Base-by-base conservation (phyloP, 352 stramenopile species). In the Phytopythium cucurbitacearum region DNA sequence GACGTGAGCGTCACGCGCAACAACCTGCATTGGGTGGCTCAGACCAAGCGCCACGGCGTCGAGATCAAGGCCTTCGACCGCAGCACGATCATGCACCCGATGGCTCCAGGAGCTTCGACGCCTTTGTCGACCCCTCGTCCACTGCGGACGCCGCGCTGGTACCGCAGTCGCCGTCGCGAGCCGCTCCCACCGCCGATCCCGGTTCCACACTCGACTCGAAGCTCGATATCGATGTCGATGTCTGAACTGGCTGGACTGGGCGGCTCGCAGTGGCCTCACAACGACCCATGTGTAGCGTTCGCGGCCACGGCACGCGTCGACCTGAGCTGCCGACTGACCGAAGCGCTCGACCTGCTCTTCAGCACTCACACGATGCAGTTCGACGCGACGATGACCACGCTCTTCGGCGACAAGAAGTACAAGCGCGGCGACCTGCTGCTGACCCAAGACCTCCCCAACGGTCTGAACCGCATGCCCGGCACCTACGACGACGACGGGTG, bases 311-410 rank as follows among this genome's bases (percentile, higher is more conserved):
- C 70, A 10, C 75, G 85, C 50, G 79, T 76, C 9, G 71, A 80
- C 9, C 59, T 90, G 4, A 68, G 67, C 36, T 87, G 80, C 50
- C 61, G 71, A 36, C 32, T 87, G 32, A 57, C 71, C 12, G 80
- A 90, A 37, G 76, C 73, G 1, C 59, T 85, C 48, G 76, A 75
- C 7, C 70, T 74, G 65, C 67, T 90, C 11, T 90, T 88, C 53
- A 87, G 70, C 46, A 68, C 65, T n/a, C 74, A 90, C 7, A 16
- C 55, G 7, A 48, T 73, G 33, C 71, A 87, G 40, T 76, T 82
- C 42, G 69, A 82, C 53, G 61, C 60, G 11, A 84, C 65, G 35
- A 85, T 87, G 76, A 61, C 61, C 8, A 67, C 80, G 2, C 64
- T 88, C 13, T 90, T 83, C 48, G 67, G 64, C 15, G 56, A 65